Percentiles rank a stretch among this genome's conserved stretches.
These are phyloP conservation scores for Colletotrichum phormii DNA, from an alignment of 2,329 filamentous ascomycete genomes.

Conservation along the genomic window DNA sequence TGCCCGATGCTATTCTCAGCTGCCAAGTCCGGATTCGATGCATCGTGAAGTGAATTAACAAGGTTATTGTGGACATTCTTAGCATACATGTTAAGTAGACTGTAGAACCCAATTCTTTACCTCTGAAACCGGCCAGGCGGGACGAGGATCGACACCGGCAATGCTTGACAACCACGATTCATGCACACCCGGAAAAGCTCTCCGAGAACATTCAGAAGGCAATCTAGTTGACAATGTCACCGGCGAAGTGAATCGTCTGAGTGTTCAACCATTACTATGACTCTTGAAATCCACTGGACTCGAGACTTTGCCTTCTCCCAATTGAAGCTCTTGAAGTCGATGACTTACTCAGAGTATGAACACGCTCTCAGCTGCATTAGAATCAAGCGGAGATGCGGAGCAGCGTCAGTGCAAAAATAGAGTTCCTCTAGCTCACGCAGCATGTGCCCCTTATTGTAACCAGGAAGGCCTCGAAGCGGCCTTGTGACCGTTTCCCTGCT, in stretches of 20 bases:
- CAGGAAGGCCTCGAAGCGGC: too few species aligned
- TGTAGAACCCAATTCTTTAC: neutral
- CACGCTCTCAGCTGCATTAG: neutral
- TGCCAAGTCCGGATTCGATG: slow-evolving; percentile 1
- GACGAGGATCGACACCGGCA: neutral
- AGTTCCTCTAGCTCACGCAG: neutral
- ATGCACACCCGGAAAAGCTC: neutral
- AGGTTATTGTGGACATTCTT: neutral
- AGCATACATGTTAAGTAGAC: neutral
- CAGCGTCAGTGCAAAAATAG: too few species aligned
- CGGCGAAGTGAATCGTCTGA: too few species aligned
- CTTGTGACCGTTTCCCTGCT: too few species aligned
- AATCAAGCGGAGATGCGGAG: neutral
- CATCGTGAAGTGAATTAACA: neutral
- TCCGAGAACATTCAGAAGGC: neutral
- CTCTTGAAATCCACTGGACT: neutral
- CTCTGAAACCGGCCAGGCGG: neutral
- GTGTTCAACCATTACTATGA: too few species aligned
- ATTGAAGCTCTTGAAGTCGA: neutral
- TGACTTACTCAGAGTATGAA: neutral
- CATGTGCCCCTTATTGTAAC: neutral
- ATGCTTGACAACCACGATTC: neutral
- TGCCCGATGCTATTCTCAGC: slow-evolving; percentile 4
- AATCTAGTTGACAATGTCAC: neutral
- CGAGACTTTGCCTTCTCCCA: neutral